Evolutionary conservation across 2,329 filamentous ascomycete species (phyloP), one percentile per base, ranked within the genome.

Genomic region (Thielaviopsis euricoi): DNA sequence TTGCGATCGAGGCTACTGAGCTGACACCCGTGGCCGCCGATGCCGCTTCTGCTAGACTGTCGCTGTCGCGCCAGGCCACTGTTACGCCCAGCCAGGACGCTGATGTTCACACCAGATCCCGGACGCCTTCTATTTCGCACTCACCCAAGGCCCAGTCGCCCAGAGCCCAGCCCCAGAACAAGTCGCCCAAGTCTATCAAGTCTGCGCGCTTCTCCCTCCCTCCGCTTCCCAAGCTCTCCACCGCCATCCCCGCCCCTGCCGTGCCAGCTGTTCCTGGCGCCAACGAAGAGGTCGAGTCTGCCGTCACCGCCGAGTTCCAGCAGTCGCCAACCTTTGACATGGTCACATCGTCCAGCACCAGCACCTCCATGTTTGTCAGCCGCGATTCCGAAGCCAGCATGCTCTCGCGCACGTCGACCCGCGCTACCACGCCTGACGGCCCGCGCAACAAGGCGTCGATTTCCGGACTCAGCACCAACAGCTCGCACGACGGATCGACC

Each of bases 371-470:
- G 3, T 90, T 86, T 64, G 74, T 85, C 55, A 89, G 85, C 72
- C 83, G 86, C 33, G 86, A 89, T 64, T 95, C 89, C 0, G 87
- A 90, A 65, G 80, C 81, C 53, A 95, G 88, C 68, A 76, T 87
- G 29, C 68, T 89, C 1, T 96, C 91, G 1, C 84, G 86, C 66
- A 83, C 82, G 0, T 95, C 90, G 1, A 96, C 90, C 1, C 77
- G 90, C 58, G 90, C 89, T 17, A 95, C 89, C 0, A 95, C 89
- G 0, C 89, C 89, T 1, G 89, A 95, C 63, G 70, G 77, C 65
- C 77, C 79, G 29, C 76, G 78, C 63, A 75, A 73, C 59, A 76
- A 84, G 61, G 79, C 81, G 12, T 86, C 82, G 1, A 70, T 84
- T 46, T 83, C 80, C 29, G 87, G 87, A 62, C 74, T 85, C 49